Conservation (phyloP, 306 rosid genomes). For the Alnus glutinosa region DNA sequence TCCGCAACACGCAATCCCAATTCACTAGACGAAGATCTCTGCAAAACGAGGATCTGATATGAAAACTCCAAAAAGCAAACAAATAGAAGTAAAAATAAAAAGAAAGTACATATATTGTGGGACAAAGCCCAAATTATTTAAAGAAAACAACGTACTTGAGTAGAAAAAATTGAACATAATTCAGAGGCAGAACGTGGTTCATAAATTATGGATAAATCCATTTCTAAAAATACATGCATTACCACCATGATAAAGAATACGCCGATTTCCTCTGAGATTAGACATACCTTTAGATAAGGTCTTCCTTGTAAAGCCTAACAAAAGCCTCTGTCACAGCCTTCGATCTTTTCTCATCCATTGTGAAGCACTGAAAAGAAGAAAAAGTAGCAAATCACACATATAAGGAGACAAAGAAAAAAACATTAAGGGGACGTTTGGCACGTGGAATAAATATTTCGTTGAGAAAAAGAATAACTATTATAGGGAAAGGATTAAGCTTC, state of each 20-base stretch:
- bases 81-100: not conserved
- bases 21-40: conserved; percentile 92
- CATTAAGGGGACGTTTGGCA: too few species aligned
- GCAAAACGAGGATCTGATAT: conserved; percentile 24
- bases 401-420: not conserved
- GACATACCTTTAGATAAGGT: conserved; percentile 79
- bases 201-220: conserved; percentile 23
- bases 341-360: conserved; percentile 91
- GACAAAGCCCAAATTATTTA: not conserved
- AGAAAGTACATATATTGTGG: not conserved
- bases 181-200: conserved; percentile 18
- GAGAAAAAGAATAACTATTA: too few species aligned
- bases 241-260: conserved; percentile 10
- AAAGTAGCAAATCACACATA: not conserved
- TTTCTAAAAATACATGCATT: not conserved
- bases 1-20: conserved; percentile 90
- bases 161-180: conserved; percentile 1
- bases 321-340: conserved; percentile 93
- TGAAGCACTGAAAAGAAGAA: conserved; percentile 67
- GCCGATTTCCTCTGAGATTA: conserved; percentile 8
- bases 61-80: conserved; percentile 3
- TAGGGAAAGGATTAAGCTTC: too few species aligned
- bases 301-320: conserved; percentile 71
- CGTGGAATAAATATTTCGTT: too few species aligned
- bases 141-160: not conserved